Base-by-base conservation (phyloP, 441 rosid genomes). In the Bocquillonia castaneifolia region DNA sequence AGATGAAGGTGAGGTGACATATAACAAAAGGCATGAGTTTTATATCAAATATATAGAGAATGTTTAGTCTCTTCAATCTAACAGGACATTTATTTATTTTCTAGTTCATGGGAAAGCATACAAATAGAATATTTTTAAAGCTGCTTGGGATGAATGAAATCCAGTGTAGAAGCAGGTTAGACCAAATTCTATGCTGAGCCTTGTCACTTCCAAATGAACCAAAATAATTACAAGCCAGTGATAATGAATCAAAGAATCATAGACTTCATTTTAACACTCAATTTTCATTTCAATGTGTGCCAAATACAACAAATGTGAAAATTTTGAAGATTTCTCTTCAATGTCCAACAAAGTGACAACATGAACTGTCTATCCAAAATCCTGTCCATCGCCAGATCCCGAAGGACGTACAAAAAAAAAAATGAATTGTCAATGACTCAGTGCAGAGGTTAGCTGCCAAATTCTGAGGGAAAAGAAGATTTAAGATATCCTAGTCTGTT, bases 341-440 rank as follows among this genome's bases (percentile, higher is more conserved):
- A 34, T 26, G 65, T 47, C 47, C 64, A 25, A 45, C 20, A 51
- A 72, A 59, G 54, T 20, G 58, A 10, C 63, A 70, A 40, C 48
- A 12, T 48, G 63, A 70, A 70, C 69, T 40, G 54, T 64, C 69
- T 47, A 72, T 56, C 71, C 44, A 72, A 66, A 70, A 40, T 53
- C 80, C 64, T 58, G 37, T 53, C 52, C n/a, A 45, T 73, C 53
- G 65, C 77, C 53, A 50, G 22, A 58, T 68, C 74, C 71, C 75
- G 32, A 37, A 42, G 63, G 48, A 54, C 63, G 29, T 28, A 40
- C 20, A 15, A 62, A 44, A 56, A 61, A 53, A 45, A 18, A 17
- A 0, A 1, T 40, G n/a, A 36, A 36, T 40, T 51, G 69, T 47
- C 22, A 17, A 56, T 12, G 34, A 10, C n/a, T n/a, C n/a, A 36